A percentile compares a stretch with the other conserved stretches of the same genome.
phyloP scores from a whole-genome alignment of 768 basidiomycete genomes.

The Leccinum longicurvipes region DNA sequence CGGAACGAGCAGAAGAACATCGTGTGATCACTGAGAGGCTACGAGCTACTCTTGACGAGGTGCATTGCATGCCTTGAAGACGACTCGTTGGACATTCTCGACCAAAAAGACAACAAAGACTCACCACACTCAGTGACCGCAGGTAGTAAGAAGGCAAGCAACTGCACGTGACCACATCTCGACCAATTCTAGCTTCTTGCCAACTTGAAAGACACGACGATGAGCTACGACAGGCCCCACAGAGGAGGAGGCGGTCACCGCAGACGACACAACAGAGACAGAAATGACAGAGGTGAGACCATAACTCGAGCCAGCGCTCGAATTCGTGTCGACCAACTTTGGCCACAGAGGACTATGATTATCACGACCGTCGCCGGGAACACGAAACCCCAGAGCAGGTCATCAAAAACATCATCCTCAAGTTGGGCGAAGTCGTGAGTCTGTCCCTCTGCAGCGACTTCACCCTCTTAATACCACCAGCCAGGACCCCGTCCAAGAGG shows the following conservation, averaged over 20 bases:
- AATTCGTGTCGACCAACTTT: neutral
- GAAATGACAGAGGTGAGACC: constrained; percentile 44
- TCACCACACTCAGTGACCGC: no score
- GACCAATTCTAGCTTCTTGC: no score
- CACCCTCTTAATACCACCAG: neutral
- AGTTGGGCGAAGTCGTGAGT: constrained; percentile 80
- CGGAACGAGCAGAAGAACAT: neutral
- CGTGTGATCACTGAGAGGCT: constrained; percentile 9
- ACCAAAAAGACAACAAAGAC: neutral
- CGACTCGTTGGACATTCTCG: neutral
- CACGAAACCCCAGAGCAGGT: constrained; percentile 73
- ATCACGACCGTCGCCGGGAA: constrained; percentile 63
- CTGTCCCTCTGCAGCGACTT: no score
- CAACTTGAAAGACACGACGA: constrained; percentile 25
- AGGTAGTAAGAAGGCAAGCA: no score
- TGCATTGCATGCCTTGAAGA: constrained; percentile 62
- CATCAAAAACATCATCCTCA: constrained; percentile 62
- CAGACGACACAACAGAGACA: constrained; percentile 40
- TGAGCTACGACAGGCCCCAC: constrained; percentile 57
- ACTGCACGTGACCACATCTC: constrained; percentile 28
- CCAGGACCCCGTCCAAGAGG: constrained; percentile 70
- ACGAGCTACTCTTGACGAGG: no score
- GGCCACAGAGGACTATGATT: constrained; percentile 54
- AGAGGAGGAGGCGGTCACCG: constrained; percentile 46
- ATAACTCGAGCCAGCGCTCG: neutral